A percentile compares a stretch with the other conserved stretches of the same genome.
phyloP scores from a whole-genome alignment of 2,329 filamentous ascomycete genomes.

The Zalaria sp. region DNA sequence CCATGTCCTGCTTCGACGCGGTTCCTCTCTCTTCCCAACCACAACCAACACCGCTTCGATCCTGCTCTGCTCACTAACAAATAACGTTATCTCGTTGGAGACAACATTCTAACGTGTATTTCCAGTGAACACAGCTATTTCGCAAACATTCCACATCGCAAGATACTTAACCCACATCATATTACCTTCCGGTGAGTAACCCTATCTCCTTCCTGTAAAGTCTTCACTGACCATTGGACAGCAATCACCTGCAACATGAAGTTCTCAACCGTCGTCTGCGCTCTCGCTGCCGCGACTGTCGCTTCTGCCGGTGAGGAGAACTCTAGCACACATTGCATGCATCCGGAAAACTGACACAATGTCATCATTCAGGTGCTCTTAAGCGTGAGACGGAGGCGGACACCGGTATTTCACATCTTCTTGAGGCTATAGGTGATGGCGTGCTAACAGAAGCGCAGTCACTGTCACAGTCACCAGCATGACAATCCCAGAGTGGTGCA shows the following conservation, averaged over 20 bases:
- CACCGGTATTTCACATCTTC: not conserved
- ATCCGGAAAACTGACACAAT: too few species aligned
- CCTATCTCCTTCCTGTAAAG: not conserved
- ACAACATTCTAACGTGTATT: not conserved
- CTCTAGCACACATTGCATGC: not conserved
- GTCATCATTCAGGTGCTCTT: too few species aligned
- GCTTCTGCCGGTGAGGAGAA: not conserved
- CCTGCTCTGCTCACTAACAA: not conserved
- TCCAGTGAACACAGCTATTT: not conserved
- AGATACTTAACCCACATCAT: not conserved
- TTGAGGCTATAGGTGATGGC: not conserved
- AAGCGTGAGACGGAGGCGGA: not conserved
- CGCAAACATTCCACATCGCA: not conserved
- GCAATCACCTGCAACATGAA: conserved; percentile 2
- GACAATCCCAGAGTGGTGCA: not conserved
- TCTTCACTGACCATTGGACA: not conserved
- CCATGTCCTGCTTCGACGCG: too few species aligned
- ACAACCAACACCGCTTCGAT: too few species aligned
- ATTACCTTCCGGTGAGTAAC: not conserved
- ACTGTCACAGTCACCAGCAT: conserved; percentile 4
- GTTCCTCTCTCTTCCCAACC: too few species aligned
- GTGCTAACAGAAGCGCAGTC: not conserved
- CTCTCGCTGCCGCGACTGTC: conserved; percentile 1
- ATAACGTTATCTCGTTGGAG: not conserved
- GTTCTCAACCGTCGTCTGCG: conserved; percentile 3